Evolutionary conservation across 2,329 filamentous ascomycete genomes (phyloP).

Genomic region (Grosmannia penicillata): DNA sequence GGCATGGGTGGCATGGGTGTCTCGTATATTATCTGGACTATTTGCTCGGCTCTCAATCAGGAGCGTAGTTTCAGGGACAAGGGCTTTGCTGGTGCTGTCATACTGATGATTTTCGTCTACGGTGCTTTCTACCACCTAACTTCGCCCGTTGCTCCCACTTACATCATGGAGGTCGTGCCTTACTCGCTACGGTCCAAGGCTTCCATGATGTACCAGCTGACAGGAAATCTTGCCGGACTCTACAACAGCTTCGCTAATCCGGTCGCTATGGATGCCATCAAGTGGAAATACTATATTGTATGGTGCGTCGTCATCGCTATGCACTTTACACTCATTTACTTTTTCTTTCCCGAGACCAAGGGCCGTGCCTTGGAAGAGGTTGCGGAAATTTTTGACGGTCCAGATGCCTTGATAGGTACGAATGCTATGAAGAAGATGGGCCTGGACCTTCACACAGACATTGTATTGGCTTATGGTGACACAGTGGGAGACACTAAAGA

Average conservation of each 20-base stretch:
- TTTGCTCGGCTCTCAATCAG: slow-evolving; percentile 11
- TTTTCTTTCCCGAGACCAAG: slow-evolving; percentile 13
- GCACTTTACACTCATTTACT: slow-evolving; percentile 11
- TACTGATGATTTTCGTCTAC: slow-evolving; percentile 20
- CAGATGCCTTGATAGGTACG: background rate
- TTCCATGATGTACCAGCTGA: slow-evolving; percentile 13
- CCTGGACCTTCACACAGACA: background rate
- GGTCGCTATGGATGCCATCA: slow-evolving; percentile 18
- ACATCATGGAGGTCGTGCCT: slow-evolving; percentile 28
- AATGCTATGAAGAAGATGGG: background rate
- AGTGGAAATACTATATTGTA: slow-evolving; percentile 24
- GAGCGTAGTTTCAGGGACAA: slow-evolving; percentile 14
- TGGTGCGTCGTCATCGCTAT: slow-evolving; percentile 22
- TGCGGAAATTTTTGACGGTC: slow-evolving; percentile 7
- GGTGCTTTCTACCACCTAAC: slow-evolving; percentile 22
- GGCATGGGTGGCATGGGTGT: slow-evolving; percentile 21
- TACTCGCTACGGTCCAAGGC: slow-evolving; percentile 21
- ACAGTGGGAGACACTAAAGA: no score
- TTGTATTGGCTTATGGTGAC: background rate
- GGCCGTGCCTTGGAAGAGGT: slow-evolving; percentile 13
- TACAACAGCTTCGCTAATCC: slow-evolving; percentile 28
- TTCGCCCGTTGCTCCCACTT: slow-evolving; percentile 25
- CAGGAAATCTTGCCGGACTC: slow-evolving; percentile 12
- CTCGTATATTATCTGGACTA: slow-evolving; percentile 23
- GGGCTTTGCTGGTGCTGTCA: slow-evolving; percentile 17